A percentile compares a stretch with the other conserved stretches of the same genome.
Evolutionary conservation across 2,329 filamentous ascomycete genomes (phyloP).

Genomic region (Colletotrichum acutatum): DNA sequence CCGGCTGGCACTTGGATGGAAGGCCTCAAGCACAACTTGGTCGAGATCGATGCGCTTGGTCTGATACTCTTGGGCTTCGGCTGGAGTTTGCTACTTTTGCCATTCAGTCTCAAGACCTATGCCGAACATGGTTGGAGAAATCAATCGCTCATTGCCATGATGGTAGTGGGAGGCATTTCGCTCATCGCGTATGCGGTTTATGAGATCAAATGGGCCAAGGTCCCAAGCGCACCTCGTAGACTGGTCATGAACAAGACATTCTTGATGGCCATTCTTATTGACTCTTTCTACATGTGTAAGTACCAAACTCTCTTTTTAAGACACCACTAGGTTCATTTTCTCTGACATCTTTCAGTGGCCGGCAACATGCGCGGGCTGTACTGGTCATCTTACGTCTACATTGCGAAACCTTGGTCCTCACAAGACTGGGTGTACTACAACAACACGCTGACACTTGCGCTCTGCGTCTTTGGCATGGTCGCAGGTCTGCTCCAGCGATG

Average conservation of each 20-base stretch:
- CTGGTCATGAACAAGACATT: constrained; percentile 34
- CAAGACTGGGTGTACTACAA: constrained; percentile 34
- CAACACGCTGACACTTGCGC: constrained; percentile 29
- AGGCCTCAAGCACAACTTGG: constrained; percentile 42
- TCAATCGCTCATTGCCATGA: constrained; percentile 55
- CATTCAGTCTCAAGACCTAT: constrained; percentile 54
- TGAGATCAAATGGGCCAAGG: constrained; percentile 49
- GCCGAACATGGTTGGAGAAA: constrained; percentile 54
- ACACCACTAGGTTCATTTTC: background rate
- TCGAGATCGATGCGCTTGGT: constrained; percentile 49
- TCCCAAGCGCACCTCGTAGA: constrained; percentile 28
- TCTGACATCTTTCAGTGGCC: constrained; percentile 9
- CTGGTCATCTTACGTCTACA: constrained; percentile 32
- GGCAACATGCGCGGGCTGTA: constrained; percentile 29
- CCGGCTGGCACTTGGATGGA: constrained; percentile 1
- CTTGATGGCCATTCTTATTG: constrained; percentile 31
- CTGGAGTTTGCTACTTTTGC: constrained; percentile 63
- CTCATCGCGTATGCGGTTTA: constrained; percentile 58
- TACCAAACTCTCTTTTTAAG: background rate
- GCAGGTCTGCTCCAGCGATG: constrained; percentile 26
- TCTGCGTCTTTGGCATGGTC: constrained; percentile 28
- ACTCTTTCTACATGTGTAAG: constrained; percentile 31
- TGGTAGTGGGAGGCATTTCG: constrained; percentile 55
- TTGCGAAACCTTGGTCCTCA: constrained; percentile 30
- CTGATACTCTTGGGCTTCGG: constrained; percentile 58